Evolutionary conservation across 176 grass and related monocot genomes (phyloP).

Genomic region (Triticum aestivum): IWGSC_CS_RefSeq_v2.1 NC_057808.1:370133177-370133676

Average conservation of each 20-base stretch:
- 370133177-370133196: slow-evolving; percentile 29
- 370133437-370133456: not conserved
- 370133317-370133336: slow-evolving; percentile 59
- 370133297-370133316: slow-evolving; percentile 61
- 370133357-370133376: slow-evolving; percentile 28
- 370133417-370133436: not conserved
- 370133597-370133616: slow-evolving; percentile 31
- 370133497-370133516: not conserved
- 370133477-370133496: slow-evolving; percentile 21
- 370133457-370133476: slow-evolving; percentile 34
- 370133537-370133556: slow-evolving; percentile 17
- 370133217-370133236: slow-evolving; percentile 35
- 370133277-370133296: slow-evolving; percentile 36
- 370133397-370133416: slow-evolving; percentile 16
- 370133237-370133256: slow-evolving; percentile 26
- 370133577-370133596: slow-evolving; percentile 19
- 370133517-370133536: slow-evolving; percentile 27
- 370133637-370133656: not conserved
- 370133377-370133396: slow-evolving; percentile 7
- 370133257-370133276: slow-evolving; percentile 35
- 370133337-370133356: slow-evolving; percentile 28
- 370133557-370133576: slow-evolving; percentile 23
- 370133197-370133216: slow-evolving; percentile 26
- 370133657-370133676: slow-evolving; percentile 18
- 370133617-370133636: slow-evolving; percentile 11